phyloP scores from a whole-genome alignment of 345 rosid species.

The Syzygium grande region DNA sequence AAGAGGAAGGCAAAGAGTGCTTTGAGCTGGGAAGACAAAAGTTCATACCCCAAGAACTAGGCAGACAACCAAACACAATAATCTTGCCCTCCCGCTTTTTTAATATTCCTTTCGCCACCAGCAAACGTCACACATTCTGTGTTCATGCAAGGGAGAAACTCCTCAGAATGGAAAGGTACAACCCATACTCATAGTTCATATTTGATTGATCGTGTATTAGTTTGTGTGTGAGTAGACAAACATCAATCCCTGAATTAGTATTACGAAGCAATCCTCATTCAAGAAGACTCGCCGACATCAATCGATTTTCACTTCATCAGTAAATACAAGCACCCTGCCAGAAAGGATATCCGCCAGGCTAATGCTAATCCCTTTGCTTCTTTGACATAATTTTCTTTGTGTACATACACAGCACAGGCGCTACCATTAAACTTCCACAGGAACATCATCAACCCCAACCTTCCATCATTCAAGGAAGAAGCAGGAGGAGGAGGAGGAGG shows the following conservation, averaged over 20 bases:
- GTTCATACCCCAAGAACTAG: background rate
- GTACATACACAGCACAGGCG: no score
- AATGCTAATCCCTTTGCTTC: no score
- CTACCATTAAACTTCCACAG: no score
- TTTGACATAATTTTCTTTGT: no score
- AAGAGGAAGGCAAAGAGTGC: background rate
- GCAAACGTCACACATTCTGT: background rate
- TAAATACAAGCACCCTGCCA: no score
- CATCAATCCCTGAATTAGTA: background rate
- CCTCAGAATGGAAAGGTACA: background rate
- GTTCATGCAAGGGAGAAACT: background rate
- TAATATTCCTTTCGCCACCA: background rate
- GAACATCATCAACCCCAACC: no score
- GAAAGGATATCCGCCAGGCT: no score
- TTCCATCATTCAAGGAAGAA: no score
- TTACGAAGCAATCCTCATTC: background rate
- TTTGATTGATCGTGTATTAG: background rate
- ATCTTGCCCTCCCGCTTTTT: background rate
- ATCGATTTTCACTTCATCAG: no score
- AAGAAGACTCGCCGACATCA: no score
- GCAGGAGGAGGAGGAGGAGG: no score
- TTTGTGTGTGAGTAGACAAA: background rate
- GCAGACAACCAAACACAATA: background rate
- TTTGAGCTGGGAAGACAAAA: background rate
- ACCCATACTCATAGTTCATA: background rate